A percentile compares a stretch with the other conserved stretches of the same genome.
These are phyloP conservation scores for Botryobasidium botryosum DNA, from an alignment of 768 basidiomycete genomes.

Conservation along the genomic window DNA sequence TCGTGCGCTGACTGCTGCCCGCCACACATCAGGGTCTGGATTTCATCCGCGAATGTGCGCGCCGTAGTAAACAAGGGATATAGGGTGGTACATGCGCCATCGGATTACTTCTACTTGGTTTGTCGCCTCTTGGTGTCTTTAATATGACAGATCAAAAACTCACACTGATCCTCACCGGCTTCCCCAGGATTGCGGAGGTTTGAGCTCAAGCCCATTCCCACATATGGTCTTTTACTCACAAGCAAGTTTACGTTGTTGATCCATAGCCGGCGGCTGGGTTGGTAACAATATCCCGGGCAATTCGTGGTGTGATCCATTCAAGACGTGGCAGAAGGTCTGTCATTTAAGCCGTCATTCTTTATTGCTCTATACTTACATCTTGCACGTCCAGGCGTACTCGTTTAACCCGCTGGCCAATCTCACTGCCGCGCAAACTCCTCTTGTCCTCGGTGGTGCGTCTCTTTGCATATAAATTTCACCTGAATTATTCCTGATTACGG, in stretches of 20 bases:
- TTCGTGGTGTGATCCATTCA: constrained; percentile 60
- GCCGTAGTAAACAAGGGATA: constrained; percentile 44
- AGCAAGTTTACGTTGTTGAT: too few relatives aligned
- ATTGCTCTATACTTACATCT: background rate
- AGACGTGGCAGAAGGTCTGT: constrained; percentile 56
- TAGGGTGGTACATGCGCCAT: constrained; percentile 48
- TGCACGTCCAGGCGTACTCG: constrained; percentile 32
- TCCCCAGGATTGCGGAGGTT: constrained; percentile 43
- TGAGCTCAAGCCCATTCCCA: too few relatives aligned
- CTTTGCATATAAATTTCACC: background rate
- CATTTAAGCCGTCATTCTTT: background rate
- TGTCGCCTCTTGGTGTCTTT: constrained; percentile 13
- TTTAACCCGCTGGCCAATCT: constrained; percentile 56
- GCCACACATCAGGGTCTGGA: constrained; percentile 41
- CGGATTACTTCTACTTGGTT: constrained; percentile 64
- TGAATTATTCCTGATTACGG: constrained; percentile 1
- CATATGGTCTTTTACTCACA: too few relatives aligned
- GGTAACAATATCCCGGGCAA: constrained; percentile 25
- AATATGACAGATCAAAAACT: background rate
- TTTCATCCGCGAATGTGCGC: constrained; percentile 41
- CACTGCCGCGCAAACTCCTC: constrained; percentile 27
- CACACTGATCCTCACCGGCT: too few relatives aligned
- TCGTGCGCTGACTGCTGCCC: background rate
- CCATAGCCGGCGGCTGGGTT: constrained; percentile 62
- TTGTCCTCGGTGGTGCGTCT: constrained; percentile 40